These are phyloP conservation scores for Warburgia ugandensis DNA, from an alignment of 164 flowering plant species.

Conservation along the genomic window DNA sequence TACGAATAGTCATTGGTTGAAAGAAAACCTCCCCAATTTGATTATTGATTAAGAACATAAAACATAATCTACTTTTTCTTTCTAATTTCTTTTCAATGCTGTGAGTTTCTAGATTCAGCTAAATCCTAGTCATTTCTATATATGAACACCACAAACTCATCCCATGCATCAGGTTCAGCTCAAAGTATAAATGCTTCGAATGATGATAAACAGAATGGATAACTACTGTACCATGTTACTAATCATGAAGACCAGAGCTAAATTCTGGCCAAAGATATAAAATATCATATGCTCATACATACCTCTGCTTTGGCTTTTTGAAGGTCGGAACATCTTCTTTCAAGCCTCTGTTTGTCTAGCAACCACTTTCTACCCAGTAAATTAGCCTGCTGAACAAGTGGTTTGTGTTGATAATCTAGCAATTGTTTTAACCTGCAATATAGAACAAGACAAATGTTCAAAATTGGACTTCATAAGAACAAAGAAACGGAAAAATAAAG, in stretches of 20 bases:
- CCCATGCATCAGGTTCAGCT: too few relatives aligned
- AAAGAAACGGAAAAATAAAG: background rate
- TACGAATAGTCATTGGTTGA: too few relatives aligned
- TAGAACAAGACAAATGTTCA: background rate
- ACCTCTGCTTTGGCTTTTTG: slow-evolving; percentile 93
- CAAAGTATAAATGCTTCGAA: background rate
- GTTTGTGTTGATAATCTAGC: slow-evolving; percentile 23
- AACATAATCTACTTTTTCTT: too few relatives aligned
- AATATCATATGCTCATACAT: too few relatives aligned
- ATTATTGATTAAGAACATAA: too few relatives aligned
- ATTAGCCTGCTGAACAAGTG: slow-evolving; percentile 30
- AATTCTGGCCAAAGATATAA: background rate
- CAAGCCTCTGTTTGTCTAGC: slow-evolving; percentile 51
- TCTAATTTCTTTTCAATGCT: too few relatives aligned
- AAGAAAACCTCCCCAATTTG: too few relatives aligned
- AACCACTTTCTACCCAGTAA: slow-evolving; percentile 27
- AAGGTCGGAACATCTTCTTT: slow-evolving; percentile 55
- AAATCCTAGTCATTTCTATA: too few relatives aligned
- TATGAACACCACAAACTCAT: too few relatives aligned
- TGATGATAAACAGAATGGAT: too few relatives aligned
- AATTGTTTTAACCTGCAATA: slow-evolving; percentile 33
- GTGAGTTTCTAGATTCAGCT: too few relatives aligned
- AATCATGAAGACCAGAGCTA: background rate
- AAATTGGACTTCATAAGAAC: background rate
- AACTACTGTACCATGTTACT: too few relatives aligned